Conservation (phyloP, 2,329 filamentous ascomycete species). For the Dendrostoma leiphaemia region DNA sequence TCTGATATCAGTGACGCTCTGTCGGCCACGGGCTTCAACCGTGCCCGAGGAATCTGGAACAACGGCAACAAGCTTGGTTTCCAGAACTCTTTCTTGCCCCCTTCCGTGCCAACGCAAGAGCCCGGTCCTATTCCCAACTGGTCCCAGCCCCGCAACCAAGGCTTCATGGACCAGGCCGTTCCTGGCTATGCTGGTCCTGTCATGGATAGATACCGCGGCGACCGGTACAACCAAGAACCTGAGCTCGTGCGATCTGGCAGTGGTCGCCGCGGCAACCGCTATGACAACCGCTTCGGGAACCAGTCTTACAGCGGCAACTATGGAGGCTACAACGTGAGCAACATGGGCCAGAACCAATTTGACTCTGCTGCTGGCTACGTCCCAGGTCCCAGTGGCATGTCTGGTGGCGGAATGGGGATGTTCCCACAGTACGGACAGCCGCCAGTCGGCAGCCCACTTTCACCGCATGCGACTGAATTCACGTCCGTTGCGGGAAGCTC, state of each 20-base stretch:
- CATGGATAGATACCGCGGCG: slow-evolving; percentile 42
- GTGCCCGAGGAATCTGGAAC: slow-evolving; percentile 56
- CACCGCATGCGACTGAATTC: slow-evolving; percentile 73
- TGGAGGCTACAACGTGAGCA: slow-evolving; percentile 29
- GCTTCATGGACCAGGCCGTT: slow-evolving; percentile 38
- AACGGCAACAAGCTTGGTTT: slow-evolving; percentile 42
- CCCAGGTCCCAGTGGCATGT: slow-evolving; percentile 27
- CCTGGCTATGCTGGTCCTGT: slow-evolving; percentile 29
- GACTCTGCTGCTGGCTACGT: slow-evolving; percentile 26
- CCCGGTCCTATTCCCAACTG: slow-evolving; percentile 42
- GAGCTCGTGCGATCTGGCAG: slow-evolving; percentile 44
- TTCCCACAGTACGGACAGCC: slow-evolving; percentile 53
- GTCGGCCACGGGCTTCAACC: slow-evolving; percentile 50
- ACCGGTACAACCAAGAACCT: slow-evolving; percentile 47
- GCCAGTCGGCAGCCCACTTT: slow-evolving; percentile 63
- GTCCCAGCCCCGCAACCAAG: slow-evolving; percentile 39
- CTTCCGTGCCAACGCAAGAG: slow-evolving; percentile 31
- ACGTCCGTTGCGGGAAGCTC: slow-evolving; percentile 48
- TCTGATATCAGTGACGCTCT: slow-evolving; percentile 57
- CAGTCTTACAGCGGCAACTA: slow-evolving; percentile 34
- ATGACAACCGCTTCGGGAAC: slow-evolving; percentile 38
- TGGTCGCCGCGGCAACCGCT: slow-evolving; percentile 45
- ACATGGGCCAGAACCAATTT: slow-evolving; percentile 27
- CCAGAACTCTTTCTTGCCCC: slow-evolving; percentile 24
- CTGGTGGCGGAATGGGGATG: slow-evolving; percentile 37